These are phyloP conservation scores for Phalaenopsis aphrodite DNA, from an alignment of 106 monocot genomes.

Conservation along the genomic window DNA sequence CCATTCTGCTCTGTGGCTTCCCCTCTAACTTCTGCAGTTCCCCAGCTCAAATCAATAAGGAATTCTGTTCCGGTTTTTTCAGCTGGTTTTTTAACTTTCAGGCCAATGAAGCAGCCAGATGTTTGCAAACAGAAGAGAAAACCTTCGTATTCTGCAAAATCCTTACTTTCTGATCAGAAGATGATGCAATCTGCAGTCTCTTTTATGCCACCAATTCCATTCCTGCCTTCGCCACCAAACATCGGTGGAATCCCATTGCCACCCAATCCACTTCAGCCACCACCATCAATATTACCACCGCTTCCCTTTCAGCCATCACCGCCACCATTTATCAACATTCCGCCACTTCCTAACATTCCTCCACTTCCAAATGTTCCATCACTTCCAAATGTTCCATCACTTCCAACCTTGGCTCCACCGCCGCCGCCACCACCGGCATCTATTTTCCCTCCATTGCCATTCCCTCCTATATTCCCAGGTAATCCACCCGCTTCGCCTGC, in stretches of 20 bases:
- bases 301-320: slow-evolving; percentile 21
- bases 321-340: slow-evolving; percentile 5
- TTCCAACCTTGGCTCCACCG: background rate
- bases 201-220: slow-evolving; percentile 5
- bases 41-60: slow-evolving; percentile 6
- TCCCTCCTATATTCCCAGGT: background rate
- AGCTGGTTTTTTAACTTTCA: slow-evolving; percentile 54
- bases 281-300: slow-evolving; percentile 5
- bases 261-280: background rate
- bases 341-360: slow-evolving; percentile 1
- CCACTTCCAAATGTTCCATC: background rate
- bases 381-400: background rate
- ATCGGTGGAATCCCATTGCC: slow-evolving; percentile 1
- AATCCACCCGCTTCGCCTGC: background rate
- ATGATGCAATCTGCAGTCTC: slow-evolving; percentile 9
- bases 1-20: slow-evolving; percentile 44
- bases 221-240: slow-evolving; percentile 10
- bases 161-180: background rate
- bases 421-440: background rate
- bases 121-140: slow-evolving; percentile 29
- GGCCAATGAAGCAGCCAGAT: slow-evolving; percentile 35
- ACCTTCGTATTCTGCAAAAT: background rate
- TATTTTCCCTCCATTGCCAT: background rate
- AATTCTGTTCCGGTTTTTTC: slow-evolving; percentile 35
- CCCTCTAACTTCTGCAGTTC: slow-evolving; percentile 8